Conservation (phyloP, 2,329 filamentous ascomycete genomes). For the Gyromitra esculenta region DNA sequence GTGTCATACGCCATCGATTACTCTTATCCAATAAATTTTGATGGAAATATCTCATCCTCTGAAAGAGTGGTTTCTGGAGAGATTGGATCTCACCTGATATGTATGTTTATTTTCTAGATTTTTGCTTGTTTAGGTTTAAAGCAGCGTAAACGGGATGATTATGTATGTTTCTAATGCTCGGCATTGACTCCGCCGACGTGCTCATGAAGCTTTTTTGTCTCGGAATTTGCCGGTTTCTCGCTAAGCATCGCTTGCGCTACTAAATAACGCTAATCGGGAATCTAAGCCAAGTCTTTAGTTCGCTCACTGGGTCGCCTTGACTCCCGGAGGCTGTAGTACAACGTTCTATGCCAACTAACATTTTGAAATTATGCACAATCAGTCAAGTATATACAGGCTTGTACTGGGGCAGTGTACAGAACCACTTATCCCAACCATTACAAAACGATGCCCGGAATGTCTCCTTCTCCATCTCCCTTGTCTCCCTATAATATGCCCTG, state of each 20-base stretch:
- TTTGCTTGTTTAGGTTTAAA: too few relatives aligned
- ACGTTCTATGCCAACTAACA: conserved; percentile 13
- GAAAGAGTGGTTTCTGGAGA: too few relatives aligned
- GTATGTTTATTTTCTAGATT: too few relatives aligned
- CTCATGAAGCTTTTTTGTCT: not conserved
- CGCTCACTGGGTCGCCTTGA: not conserved
- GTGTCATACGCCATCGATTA: too few relatives aligned
- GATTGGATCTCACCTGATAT: too few relatives aligned
- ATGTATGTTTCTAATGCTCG: not conserved
- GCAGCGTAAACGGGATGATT: too few relatives aligned
- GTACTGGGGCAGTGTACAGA: conserved; percentile 1
- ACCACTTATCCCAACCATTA: conserved; percentile 25
- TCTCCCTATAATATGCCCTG: conserved; percentile 16
- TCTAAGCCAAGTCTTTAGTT: not conserved
- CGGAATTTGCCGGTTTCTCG: not conserved
- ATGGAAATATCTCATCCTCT: too few relatives aligned
- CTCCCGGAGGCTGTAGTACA: not conserved
- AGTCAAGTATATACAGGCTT: conserved; percentile 13
- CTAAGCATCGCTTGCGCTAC: not conserved
- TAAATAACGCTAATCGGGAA: not conserved
- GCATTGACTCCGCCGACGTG: not conserved
- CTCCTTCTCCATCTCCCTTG: not conserved
- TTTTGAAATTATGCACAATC: conserved; percentile 29
- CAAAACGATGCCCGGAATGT: conserved; percentile 10
- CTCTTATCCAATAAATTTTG: too few relatives aligned